Base-by-base conservation (phyloP, 768 basidiomycete genomes). In the Termitomyces bulborhizus region DNA sequence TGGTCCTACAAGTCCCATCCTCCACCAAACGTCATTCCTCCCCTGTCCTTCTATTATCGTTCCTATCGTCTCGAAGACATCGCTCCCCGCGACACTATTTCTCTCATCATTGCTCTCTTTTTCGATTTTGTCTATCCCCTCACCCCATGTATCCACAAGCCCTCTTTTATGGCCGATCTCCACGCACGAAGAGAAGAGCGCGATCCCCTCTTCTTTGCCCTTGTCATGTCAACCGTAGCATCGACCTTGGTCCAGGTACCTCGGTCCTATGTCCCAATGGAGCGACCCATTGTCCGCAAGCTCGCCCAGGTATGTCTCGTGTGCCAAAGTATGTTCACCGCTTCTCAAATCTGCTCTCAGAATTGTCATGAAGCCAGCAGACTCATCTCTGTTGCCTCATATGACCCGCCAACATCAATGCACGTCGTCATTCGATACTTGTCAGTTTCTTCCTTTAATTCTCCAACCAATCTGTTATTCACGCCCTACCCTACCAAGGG, bases 91-190 rank as follows among this genome's bases (percentile, higher is more conserved):
- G 86, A 90, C 55, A 88, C 86, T 5, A 85, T 94, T 46, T 81
- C 83, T 40, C 82, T 90, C 56, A 88, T 96, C 61, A 85, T 94
- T 58, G 80, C 86, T 39, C 81, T 95, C 12, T 97, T 93, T 73
- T 96, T 95, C 66, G 93, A 95, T 68, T 96, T 91, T 66, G 90
- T 95, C 46, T 93, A 93, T 69, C 88, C 90, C 8, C 78, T 96
- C 32, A 95, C 90, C 8, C 93, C 93, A 5, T 93, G 90, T 68
- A 73, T 97, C 43, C 94, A 97, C 73, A 89, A 88, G 65, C 91
- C 91, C 27, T 90, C 88, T 1, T 94, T 94, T 68, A 86, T 93
- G 83, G 86, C 89, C n/a, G 93, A 93, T 71, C 75, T 97, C 31
- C 83, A 86, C 59, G 75, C 83, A 0, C 82, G 81, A 42, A 71